phyloP scores from a whole-genome alignment of 2,329 filamentous ascomycete species.

The Phymatotrichopsis omnivora region DNA sequence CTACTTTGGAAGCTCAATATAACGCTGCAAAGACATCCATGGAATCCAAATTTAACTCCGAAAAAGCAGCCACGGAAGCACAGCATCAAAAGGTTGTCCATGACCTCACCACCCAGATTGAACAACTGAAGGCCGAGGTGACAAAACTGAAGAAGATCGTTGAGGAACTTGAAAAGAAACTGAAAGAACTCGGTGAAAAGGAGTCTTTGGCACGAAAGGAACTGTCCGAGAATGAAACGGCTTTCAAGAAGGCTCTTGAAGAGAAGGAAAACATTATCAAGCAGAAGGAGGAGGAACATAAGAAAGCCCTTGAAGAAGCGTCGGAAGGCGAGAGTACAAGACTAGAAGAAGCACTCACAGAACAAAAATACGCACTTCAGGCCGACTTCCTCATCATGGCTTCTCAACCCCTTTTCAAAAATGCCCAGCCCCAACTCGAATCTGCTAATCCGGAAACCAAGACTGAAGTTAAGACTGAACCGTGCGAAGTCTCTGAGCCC shows the following conservation, averaged over 20 bases:
- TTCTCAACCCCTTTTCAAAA: too few species aligned
- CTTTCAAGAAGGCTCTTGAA: constrained; percentile 17
- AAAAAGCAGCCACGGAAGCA: constrained; percentile 19
- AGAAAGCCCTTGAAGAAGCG: constrained; percentile 33
- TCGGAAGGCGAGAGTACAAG: constrained; percentile 19
- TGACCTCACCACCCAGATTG: constrained; percentile 19
- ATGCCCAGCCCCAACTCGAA: neutral
- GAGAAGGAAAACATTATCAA: constrained; percentile 31
- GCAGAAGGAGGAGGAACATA: constrained; percentile 35
- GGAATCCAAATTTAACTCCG: constrained; percentile 15
- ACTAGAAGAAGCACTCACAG: constrained; percentile 19
- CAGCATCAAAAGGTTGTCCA: constrained; percentile 27
- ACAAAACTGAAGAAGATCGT: constrained; percentile 40
- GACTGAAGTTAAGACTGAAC: constrained; percentile 42
- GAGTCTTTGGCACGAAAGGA: too few species aligned
- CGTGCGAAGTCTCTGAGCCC: constrained; percentile 29
- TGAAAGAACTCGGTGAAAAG: constrained; percentile 51
- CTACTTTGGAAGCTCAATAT: constrained; percentile 23
- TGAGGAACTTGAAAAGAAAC: constrained; percentile 44
- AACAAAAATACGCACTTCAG: constrained; percentile 20
- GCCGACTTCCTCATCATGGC: constrained; percentile 17
- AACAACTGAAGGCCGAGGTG: constrained; percentile 40
- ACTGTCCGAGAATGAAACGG: constrained; percentile 39
- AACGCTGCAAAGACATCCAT: constrained; percentile 15
- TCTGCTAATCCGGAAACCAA: constrained; percentile 42